Conservation (phyloP, 2,329 filamentous ascomycete genomes). For the Trichophyton rubrum region DNA sequence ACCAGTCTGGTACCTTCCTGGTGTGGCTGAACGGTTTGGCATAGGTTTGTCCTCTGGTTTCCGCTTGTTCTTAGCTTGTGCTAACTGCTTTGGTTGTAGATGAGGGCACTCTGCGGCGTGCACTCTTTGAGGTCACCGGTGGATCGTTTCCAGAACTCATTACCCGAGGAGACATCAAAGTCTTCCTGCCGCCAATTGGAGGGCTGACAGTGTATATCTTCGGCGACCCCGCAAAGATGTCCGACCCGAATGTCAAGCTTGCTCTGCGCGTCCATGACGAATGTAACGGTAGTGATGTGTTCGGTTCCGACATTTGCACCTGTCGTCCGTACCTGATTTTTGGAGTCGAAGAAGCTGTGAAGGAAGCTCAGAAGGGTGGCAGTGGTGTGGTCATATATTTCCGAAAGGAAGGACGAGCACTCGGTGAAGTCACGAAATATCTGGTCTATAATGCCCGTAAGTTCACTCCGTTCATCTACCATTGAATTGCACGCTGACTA, state of each 20-base stretch:
- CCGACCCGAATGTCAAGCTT: slow-evolving; percentile 66
- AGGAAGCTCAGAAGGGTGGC: slow-evolving; percentile 87
- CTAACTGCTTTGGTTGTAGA: slow-evolving; percentile 37
- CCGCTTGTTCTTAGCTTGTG: background rate
- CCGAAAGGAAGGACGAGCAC: slow-evolving; percentile 86
- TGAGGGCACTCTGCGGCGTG: slow-evolving; percentile 72
- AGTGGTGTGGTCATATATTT: slow-evolving; percentile 97
- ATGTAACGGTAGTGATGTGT: slow-evolving; percentile 96
- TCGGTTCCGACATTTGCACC: slow-evolving; percentile 95
- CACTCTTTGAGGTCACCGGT: slow-evolving; percentile 88
- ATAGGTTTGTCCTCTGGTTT: slow-evolving; percentile 46
- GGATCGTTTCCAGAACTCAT: slow-evolving; percentile 95
- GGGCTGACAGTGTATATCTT: slow-evolving; percentile 96
- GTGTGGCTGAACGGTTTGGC: slow-evolving; percentile 82
- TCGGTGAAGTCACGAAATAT: slow-evolving; percentile 89
- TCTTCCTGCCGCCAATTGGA: slow-evolving; percentile 90
- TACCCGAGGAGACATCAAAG: slow-evolving; percentile 84
- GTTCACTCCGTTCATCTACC: slow-evolving; percentile 16
- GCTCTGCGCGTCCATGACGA: slow-evolving; percentile 76
- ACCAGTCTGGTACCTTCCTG: slow-evolving; percentile 78
- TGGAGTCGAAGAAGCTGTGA: slow-evolving; percentile 93
- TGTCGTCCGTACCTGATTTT: slow-evolving; percentile 87
- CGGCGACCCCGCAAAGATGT: slow-evolving; percentile 87
- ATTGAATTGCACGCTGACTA: slow-evolving; percentile 16
- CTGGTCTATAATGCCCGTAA: slow-evolving; percentile 50